These are phyloP conservation scores for Geum urbanum DNA, from an alignment of 306 rosid genomes.

Conservation along the genomic window DNA sequence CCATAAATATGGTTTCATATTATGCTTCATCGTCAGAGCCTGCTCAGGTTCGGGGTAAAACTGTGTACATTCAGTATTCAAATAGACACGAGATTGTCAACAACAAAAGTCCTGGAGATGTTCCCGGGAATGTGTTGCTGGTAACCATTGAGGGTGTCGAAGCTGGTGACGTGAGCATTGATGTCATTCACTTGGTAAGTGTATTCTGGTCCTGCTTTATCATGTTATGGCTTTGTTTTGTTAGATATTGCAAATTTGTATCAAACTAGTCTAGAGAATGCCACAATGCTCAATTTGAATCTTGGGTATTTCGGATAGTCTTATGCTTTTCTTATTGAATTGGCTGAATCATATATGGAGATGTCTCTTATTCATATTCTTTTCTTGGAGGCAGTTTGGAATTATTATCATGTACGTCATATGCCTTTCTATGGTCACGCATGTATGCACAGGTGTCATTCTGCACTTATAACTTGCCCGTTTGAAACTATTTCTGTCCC, in stretches of 20 bases:
- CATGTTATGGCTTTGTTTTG: conserved; percentile 3
- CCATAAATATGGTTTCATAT: conserved; percentile 88
- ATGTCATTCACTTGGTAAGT: conserved; percentile 84
- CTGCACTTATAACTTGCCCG: conserved; percentile 71
- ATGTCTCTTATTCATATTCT: conserved; percentile 67
- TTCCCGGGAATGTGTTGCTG: conserved; percentile 88
- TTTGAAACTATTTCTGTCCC: conserved; percentile 40
- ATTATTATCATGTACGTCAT: conserved; percentile 73
- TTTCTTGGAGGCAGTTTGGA: conserved; percentile 90
- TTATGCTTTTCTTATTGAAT: conserved; percentile 36
- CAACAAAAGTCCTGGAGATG: conserved; percentile 92
- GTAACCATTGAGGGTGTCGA: conserved; percentile 91
- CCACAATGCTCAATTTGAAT: conserved; percentile 1
- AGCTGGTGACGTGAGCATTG: conserved; percentile 95
- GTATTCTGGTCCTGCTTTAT: conserved; percentile 10
- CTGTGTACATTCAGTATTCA: conserved; percentile 87
- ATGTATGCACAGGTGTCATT: conserved; percentile 82
- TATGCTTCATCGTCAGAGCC: conserved; percentile 93
- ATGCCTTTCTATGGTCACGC: conserved; percentile 78
- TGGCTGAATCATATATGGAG: conserved; percentile 59
- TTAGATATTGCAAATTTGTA: conserved; percentile 11
- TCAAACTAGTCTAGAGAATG: neutral
- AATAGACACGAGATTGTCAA: conserved; percentile 88
- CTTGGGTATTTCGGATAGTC: neutral
- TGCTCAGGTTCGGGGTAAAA: conserved; percentile 86